Evolutionary conservation across 2,329 filamentous ascomycete genomes (phyloP).

Genomic region (Scytalidium sp.): DNA sequence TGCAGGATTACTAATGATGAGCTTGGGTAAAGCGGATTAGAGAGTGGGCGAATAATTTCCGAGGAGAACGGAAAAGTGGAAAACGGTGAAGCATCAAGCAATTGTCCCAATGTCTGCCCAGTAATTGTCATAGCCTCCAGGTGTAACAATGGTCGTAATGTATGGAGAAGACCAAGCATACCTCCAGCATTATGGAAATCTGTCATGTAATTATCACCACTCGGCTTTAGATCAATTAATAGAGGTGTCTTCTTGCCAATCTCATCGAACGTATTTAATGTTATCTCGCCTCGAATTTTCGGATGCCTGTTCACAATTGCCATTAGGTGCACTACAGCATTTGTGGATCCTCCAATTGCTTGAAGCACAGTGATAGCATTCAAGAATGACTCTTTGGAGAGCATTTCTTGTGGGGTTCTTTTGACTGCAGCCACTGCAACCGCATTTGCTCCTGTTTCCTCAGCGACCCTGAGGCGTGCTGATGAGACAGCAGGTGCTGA

Average conservation of each 20-base stretch:
- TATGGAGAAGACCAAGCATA: constrained; percentile 45
- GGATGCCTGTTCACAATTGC: constrained; percentile 48
- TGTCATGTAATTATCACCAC: constrained; percentile 52
- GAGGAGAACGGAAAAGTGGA: constrained; percentile 36
- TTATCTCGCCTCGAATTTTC: constrained; percentile 39
- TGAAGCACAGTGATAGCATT: constrained; percentile 43
- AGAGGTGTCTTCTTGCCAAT: constrained; percentile 44
- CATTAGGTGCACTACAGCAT: constrained; percentile 40
- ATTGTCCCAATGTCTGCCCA: constrained; percentile 43
- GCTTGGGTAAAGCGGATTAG: constrained; percentile 39
- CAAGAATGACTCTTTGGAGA: constrained; percentile 43
- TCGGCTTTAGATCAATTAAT: constrained; percentile 49
- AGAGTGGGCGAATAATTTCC: constrained; percentile 40
- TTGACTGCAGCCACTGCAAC: constrained; percentile 37
- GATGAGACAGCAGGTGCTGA: constrained; percentile 52
- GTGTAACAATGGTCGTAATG: constrained; percentile 41
- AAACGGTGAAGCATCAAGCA: constrained; percentile 39
- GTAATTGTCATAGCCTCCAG: constrained; percentile 42
- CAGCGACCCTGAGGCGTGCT: constrained; percentile 42
- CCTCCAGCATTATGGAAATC: constrained; percentile 52
- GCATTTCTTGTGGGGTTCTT: constrained; percentile 39
- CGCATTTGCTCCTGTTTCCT: constrained; percentile 48
- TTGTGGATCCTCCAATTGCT: constrained; percentile 41
- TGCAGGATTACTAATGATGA: constrained; percentile 42
- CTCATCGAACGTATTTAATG: constrained; percentile 42